Conservation (phyloP, 495 filamentous ascomycete genomes). For the Annulohypoxylon bovei region DNA sequence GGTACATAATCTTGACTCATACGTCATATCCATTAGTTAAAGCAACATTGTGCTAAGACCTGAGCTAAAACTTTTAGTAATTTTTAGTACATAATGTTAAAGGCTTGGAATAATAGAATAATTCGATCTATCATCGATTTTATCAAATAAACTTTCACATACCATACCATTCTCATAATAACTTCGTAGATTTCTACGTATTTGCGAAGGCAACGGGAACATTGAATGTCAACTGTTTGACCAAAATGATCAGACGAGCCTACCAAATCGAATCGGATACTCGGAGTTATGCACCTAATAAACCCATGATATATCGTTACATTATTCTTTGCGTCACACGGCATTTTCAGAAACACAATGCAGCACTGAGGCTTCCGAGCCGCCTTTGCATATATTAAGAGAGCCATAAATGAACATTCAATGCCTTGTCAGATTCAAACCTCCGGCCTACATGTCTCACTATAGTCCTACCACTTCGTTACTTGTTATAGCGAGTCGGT, state of each 20-base stretch:
- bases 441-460: not conserved
- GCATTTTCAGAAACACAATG: constrained; percentile 1
- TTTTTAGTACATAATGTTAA: constrained; percentile 3
- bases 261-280: not conserved
- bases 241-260: not conserved
- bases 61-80: constrained; percentile 7
- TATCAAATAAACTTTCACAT: too few species aligned
- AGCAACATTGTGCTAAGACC: not conserved
- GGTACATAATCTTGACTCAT: not conserved
- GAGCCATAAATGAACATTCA: not conserved
- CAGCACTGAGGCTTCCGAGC: not conserved
- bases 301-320: not conserved
- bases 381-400: not conserved
- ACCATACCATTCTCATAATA: not conserved
- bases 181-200: not conserved
- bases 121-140: too few species aligned
- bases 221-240: not conserved
- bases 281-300: not conserved
- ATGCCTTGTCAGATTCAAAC: not conserved
- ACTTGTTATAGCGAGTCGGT: not conserved
- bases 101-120: too few species aligned
- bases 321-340: not conserved
- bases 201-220: not conserved
- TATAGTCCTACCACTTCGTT: not conserved
- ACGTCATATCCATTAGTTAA: not conserved